These are phyloP conservation scores for Hamamelis virginiana DNA, from an alignment of 164 flowering plant genomes.

Conservation along the genomic window DNA sequence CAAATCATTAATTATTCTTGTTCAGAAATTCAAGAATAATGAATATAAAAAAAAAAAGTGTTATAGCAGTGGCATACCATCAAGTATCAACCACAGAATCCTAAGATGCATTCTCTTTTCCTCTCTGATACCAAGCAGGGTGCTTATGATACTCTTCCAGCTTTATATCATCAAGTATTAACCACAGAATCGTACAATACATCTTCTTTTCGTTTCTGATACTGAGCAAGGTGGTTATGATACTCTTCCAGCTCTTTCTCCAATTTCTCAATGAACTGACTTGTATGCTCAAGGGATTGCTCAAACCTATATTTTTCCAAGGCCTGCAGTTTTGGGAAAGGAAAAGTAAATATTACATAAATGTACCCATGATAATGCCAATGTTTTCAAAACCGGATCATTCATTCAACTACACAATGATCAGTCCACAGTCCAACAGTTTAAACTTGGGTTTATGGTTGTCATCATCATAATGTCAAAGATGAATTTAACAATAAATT, in stretches of 20 bases:
- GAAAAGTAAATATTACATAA: neutral
- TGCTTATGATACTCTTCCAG: conserved; percentile 70
- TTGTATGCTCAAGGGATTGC: conserved; percentile 93
- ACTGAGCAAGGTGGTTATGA: conserved; percentile 59
- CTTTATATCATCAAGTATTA: too few relatives aligned
- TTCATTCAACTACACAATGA: neutral
- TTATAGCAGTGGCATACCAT: neutral
- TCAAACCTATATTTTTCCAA: conserved; percentile 70
- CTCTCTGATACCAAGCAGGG: conserved; percentile 44
- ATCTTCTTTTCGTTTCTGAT: conserved; percentile 41
- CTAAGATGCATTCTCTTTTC: conserved; percentile 29
- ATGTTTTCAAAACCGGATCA: neutral
- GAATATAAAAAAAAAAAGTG: neutral
- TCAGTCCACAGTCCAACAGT: too few relatives aligned
- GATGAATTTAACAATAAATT: neutral
- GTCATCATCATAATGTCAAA: neutral
- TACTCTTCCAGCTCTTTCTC: conserved; percentile 90
- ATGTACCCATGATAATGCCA: neutral
- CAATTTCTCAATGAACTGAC: conserved; percentile 84
- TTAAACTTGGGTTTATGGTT: too few relatives aligned
- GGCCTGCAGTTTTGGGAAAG: conserved; percentile 54
- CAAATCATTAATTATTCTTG: neutral
- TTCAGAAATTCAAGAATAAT: neutral
- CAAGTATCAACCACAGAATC: conserved; percentile 5
- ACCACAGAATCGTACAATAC: too few relatives aligned